Evolutionary conservation across 371 early-diverging fungal genomes (phyloP).

Genomic region (Capniomyces stellatus): DNA sequence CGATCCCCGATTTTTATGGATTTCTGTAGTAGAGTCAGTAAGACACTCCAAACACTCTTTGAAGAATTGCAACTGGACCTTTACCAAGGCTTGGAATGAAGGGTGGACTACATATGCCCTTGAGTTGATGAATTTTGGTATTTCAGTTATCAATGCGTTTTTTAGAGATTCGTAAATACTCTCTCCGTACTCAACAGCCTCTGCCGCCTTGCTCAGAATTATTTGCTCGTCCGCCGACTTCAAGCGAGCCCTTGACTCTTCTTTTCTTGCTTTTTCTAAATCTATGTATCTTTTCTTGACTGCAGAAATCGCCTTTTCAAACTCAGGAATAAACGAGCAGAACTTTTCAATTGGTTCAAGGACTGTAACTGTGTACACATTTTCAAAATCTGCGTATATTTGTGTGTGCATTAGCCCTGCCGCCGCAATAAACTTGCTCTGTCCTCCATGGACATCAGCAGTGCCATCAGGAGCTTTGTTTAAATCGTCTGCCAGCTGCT

Average conservation of each 20-base stretch:
- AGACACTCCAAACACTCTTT: constrained; percentile 52
- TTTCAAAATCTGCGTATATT: constrained; percentile 31
- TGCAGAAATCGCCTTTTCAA: constrained; percentile 76
- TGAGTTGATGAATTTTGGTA: constrained; percentile 75
- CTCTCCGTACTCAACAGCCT: constrained; percentile 51
- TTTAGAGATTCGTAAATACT: constrained; percentile 70
- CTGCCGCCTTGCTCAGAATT: constrained; percentile 42
- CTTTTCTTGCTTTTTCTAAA: constrained; percentile 58
- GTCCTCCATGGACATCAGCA: constrained; percentile 29
- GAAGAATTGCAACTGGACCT: constrained; percentile 67
- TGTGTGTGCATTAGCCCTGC: constrained; percentile 22
- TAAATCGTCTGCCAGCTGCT: constrained; percentile 49
- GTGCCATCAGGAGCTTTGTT: constrained; percentile 43
- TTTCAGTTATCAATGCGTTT: constrained; percentile 54
- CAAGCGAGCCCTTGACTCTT: constrained; percentile 62
- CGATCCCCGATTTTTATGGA: constrained; percentile 18
- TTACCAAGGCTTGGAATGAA: constrained; percentile 82
- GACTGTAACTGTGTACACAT: constrained; percentile 61
- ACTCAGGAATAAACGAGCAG: constrained; percentile 74
- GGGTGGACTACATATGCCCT: constrained; percentile 81
- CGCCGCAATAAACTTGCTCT: constrained; percentile 15
- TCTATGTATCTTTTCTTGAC: constrained; percentile 75
- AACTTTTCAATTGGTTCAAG: constrained; percentile 73
- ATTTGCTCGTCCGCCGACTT: constrained; percentile 14
- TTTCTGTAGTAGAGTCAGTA: constrained; percentile 40